Evolutionary conservation across 768 basidiomycete genomes (phyloP), one percentile per base, ranked within the genome.

Genomic region (Rhodosporidiobolus odoratus): DNA sequence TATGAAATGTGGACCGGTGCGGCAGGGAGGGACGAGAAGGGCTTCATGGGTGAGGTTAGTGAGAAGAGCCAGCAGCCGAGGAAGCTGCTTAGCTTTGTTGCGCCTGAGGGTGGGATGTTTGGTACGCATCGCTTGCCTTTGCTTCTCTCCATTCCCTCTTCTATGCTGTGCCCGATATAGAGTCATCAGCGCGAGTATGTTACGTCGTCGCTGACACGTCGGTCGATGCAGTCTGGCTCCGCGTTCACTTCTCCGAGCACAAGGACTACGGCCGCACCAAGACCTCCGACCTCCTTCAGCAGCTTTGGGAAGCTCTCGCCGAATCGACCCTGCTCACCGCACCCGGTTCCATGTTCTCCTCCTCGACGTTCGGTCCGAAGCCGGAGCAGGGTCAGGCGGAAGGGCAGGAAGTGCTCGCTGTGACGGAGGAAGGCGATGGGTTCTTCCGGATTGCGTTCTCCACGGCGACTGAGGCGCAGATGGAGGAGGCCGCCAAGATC

Each of bases 41-140:
- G 80, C 79, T 78, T 71, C 86, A 81, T 52, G 85, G 75, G 82
- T 77, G 78, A 85, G 80, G 73, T 69, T 30, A 73, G 78, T 21
- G 30, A 59, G 58, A 27, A 59, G 58, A 62, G 67, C n/a, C n/a
- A n/a, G n/a, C n/a, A n/a, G n/a, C n/a, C 57, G 53, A 75, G 74
- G 45, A 77, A 82, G 32, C 76, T 88, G 68, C 84, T 91, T 72
- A 86, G 85, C 57, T 88, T 91, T 77, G 84, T 89, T 3, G 88
- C 89, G 19, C 90, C 90, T 0, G 84, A 84, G 2, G 84, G 88
- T n/a, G 91, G 91, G 13, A 93, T 92, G 91, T 92, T 90, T 79
- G 87, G 86, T 86, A 76, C 62, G 83, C 78, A 35, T 62, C 48
- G n/a, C 61, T 38, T 41, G 57, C 47, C 19, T 60, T 9, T 19